Evolutionary conservation across 2,329 filamentous ascomycete species (phyloP).

Genomic region (Aspergillus candidus): DNA sequence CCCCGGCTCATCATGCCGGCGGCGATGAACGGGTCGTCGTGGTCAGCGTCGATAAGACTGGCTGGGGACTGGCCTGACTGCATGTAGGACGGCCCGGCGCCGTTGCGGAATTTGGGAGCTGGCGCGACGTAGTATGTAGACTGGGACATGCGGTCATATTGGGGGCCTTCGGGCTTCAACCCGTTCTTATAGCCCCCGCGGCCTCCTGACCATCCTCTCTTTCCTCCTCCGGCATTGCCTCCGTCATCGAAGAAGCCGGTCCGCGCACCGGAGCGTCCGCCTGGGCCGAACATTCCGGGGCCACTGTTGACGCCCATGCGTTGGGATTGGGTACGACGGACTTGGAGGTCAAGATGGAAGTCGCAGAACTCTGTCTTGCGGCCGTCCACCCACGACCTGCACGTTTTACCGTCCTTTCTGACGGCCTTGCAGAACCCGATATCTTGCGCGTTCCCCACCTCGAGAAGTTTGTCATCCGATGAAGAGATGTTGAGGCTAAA

Average conservation of each 20-base stretch:
- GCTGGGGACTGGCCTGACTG: slow-evolving; percentile 31
- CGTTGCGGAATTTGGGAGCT: slow-evolving; percentile 18
- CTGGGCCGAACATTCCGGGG: slow-evolving; percentile 45
- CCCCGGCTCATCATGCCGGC: slow-evolving; percentile 37
- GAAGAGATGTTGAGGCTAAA: slow-evolving; percentile 83
- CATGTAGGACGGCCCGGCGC: slow-evolving; percentile 14
- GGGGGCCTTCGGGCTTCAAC: slow-evolving; percentile 31
- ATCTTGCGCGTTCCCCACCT: slow-evolving; percentile 78
- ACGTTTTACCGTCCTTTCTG: slow-evolving; percentile 76
- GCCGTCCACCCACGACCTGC: slow-evolving; percentile 78
- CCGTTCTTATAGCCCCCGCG: slow-evolving; percentile 16
- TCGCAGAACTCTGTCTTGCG: slow-evolving; percentile 88
- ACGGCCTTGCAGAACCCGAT: slow-evolving; percentile 81
- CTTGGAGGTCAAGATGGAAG: slow-evolving; percentile 77
- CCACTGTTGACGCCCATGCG: slow-evolving; percentile 76
- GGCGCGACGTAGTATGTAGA: slow-evolving; percentile 43
- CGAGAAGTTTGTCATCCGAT: slow-evolving; percentile 81
- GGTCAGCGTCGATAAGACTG: slow-evolving; percentile 36
- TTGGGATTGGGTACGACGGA: slow-evolving; percentile 62
- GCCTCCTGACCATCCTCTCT: slow-evolving; percentile 1
- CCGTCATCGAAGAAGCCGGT: slow-evolving; percentile 30
- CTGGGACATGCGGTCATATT: slow-evolving; percentile 37
- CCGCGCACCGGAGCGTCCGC: slow-evolving; percentile 35
- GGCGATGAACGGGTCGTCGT: slow-evolving; percentile 38
- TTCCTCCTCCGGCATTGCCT: slow-evolving; percentile 14